Base-by-base conservation (phyloP, 805 yeast species). In the Nakazawaea ambrosiae region DNA sequence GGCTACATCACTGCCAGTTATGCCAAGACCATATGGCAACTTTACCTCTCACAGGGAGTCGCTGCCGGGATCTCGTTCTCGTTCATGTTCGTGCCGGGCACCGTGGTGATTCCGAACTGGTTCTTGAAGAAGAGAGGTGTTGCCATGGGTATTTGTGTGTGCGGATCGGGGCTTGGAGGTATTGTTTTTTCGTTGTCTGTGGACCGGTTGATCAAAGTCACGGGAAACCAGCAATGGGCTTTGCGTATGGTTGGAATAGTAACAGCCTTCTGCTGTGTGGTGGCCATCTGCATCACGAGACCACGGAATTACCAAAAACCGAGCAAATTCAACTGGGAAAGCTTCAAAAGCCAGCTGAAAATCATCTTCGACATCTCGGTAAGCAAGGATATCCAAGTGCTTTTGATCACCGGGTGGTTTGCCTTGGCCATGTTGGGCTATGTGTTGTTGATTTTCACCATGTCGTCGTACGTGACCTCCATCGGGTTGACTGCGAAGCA, bases 1-100 rank as follows among this genome's bases (percentile, higher is more conserved):
- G 78, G 74, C 0, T 72, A 63, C 42, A 55, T 75, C 25, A 55
- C 72, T 33, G 78, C 80, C 4, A 67, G 76, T 4, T 74, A 63
- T 45, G 63, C 76, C 3, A 66, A 57, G 2, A 58, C 67, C 9
- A 52, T 67, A 8, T 68, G 73, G 65, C 73, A 72, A 37, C 44
- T 75, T n/a, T 71, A 66, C 49, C 49, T 67, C 19, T 68, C 78
- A 0, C 79, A 75, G 48, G 81, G 80, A 6, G 41, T 69, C 2
- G 40, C 73, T 25, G 61, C 69, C 24, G 81, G 81, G 1, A 25
- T 67, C 4, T 69, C 78, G 2, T 68, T 70, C 36, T 66, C 70
- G 10, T 47, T 73, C 16, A 53, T 73, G n/a, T 70, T 66, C 45
- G 59, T 72, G n/a, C 78, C 79, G 0, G 63, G 70, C 2, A 62